Base-by-base conservation (phyloP, 192 early-diverging fungal genomes). In the Haplosporangium gracile region DNA sequence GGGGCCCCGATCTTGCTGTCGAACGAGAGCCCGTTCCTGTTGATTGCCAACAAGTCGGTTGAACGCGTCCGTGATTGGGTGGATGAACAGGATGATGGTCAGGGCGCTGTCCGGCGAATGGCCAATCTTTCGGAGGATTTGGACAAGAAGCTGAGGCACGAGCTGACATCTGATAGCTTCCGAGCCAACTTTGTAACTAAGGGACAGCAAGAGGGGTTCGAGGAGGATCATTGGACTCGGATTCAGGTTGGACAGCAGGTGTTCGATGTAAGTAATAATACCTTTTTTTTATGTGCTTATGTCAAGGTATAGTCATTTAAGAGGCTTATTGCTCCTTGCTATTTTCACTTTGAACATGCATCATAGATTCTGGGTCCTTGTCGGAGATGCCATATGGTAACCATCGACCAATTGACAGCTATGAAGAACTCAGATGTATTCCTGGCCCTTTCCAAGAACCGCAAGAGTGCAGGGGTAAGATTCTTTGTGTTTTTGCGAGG, bases 341-440 rank as follows among this genome's bases (percentile, higher is more conserved):
- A 90, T 1, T 75, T 82, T 71, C 22, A 11, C 53, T 9, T 57
- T 7, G 24, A 15, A 65, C n/a, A 32, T 65, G 29, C 11, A 16
- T 22, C 8, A 68, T 74, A 80, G 79, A 88, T 93, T 6, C 40
- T 90, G 26, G 94, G 93, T 6, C 94, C 91, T 4, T 96, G 95
- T 80, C 82, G 83, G 13, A 91, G 95, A 20, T 96, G 95, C 89
- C 91, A 93, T 73, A 94, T 96, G 93, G 90, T 96, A n/a, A 93
- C 93, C 53, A 89, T 96, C 34, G 91, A 96, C 77, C 94, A 93
- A 68, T 85, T 88, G 60, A 95, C 93, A 22, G 93, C 89, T 10
- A 76, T 88, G 71, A 82, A 88, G 72, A 87, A 92, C 26, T 90
- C 90, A 36, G 94, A 95, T 79, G 94, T 94, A 10, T 96, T 92